Conservation (phyloP, 2,329 filamentous ascomycete genomes). For the Colletotrichum magnum region DNA sequence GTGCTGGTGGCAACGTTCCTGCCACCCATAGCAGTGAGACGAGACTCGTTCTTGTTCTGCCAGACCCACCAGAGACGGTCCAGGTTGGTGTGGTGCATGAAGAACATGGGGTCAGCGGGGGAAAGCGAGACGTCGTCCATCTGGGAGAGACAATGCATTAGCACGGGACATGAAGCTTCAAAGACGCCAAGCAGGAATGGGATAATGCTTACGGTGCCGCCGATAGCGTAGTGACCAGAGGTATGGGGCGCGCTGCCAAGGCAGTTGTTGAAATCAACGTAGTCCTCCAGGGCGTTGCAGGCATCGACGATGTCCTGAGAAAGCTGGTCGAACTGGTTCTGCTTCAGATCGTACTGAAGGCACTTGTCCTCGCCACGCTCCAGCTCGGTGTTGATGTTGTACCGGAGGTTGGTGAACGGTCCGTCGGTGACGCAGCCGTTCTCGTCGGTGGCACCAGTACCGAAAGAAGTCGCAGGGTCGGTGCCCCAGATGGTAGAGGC, state of each 20-base stretch:
- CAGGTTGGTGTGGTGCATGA: slow-evolving; percentile 30
- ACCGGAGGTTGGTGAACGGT: slow-evolving; percentile 41
- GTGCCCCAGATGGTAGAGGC: slow-evolving; percentile 49
- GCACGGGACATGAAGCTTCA: background rate
- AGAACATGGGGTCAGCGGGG: slow-evolving; percentile 28
- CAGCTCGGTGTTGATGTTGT: slow-evolving; percentile 17
- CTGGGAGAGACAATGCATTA: background rate
- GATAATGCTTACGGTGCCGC: slow-evolving; percentile 25
- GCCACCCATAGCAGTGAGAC: slow-evolving; percentile 27
- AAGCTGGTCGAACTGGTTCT: slow-evolving; percentile 21
- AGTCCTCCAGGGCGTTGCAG: slow-evolving; percentile 21
- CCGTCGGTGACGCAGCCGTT: slow-evolving; percentile 44
- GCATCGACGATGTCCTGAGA: slow-evolving; percentile 31
- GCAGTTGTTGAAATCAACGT: slow-evolving; percentile 30
- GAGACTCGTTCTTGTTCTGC: slow-evolving; percentile 37
- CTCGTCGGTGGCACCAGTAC: slow-evolving; percentile 42
- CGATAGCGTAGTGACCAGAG: slow-evolving; percentile 28
- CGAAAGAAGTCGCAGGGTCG: slow-evolving; percentile 48
- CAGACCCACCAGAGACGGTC: slow-evolving; percentile 31
- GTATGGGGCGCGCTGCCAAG: slow-evolving; percentile 20
- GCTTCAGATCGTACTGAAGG: slow-evolving; percentile 22
- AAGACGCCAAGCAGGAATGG: background rate
- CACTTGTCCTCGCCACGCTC: slow-evolving; percentile 14
- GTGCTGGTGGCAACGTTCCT: slow-evolving; percentile 20
- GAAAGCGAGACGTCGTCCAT: slow-evolving; percentile 34